Percentiles rank a stretch among this genome's conserved stretches.
Conservation (phyloP, 192 early-diverging fungal genomes). For the Coemansia sp. region DNA sequence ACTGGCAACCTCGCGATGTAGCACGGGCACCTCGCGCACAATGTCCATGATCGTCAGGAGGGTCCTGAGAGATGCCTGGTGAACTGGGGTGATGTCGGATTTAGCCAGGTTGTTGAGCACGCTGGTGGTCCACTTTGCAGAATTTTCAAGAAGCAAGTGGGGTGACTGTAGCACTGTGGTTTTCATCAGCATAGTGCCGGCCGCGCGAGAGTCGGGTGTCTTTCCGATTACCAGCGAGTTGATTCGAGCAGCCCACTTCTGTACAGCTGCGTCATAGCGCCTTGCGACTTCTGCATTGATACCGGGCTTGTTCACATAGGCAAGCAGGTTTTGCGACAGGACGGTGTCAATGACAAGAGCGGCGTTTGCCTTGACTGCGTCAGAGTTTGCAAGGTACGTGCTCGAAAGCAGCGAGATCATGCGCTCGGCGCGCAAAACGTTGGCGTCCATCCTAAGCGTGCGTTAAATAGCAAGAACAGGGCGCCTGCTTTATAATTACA, state of each 20-base stretch:
- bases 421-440: slow-evolving; percentile 42
- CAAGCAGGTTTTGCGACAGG: slow-evolving; percentile 41
- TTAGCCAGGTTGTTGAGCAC: slow-evolving; percentile 35
- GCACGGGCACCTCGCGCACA: slow-evolving; percentile 37
- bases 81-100: slow-evolving; percentile 16
- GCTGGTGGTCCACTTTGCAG: slow-evolving; percentile 32
- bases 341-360: slow-evolving; percentile 33
- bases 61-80: slow-evolving; percentile 25
- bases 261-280: slow-evolving; percentile 29
- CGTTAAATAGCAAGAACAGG: too few relatives aligned
- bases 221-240: slow-evolving; percentile 30
- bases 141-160: slow-evolving; percentile 29
- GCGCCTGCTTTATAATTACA: too few relatives aligned
- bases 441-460: slow-evolving; percentile 26
- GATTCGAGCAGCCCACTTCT: slow-evolving; percentile 47
- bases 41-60: slow-evolving; percentile 37
- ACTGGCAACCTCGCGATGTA: slow-evolving; percentile 39
- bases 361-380: slow-evolving; percentile 26
- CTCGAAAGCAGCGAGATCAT: slow-evolving; percentile 39
- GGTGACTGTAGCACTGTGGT: slow-evolving; percentile 44
- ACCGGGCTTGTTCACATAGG: slow-evolving; percentile 7
- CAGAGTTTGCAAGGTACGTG: slow-evolving; percentile 41
- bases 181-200: slow-evolving; percentile 43
- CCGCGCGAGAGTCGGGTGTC: slow-evolving; percentile 38
- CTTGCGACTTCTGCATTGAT: slow-evolving; percentile 16